Evolutionary conservation across 805 yeast genomes (phyloP).

Genomic region (Candida caryicola): DNA sequence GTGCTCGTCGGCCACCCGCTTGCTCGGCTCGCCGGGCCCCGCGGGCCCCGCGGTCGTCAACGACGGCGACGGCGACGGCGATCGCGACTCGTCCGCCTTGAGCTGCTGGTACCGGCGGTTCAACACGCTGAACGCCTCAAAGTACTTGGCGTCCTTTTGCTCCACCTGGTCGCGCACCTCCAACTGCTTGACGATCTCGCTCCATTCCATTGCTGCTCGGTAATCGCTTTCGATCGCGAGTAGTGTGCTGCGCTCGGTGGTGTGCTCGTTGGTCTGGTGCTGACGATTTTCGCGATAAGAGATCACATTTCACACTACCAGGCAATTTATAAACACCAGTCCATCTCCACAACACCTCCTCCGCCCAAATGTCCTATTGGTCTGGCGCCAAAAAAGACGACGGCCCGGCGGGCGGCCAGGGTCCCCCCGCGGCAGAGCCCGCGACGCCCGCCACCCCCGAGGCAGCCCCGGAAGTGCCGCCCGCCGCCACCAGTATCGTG

Average conservation of each 20-base stretch:
- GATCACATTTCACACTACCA: not conserved
- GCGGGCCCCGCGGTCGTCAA: slow-evolving; percentile 1
- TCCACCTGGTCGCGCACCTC: slow-evolving; percentile 31
- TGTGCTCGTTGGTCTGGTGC: too few relatives aligned
- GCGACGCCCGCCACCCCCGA: too few relatives aligned
- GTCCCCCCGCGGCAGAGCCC: too few relatives aligned
- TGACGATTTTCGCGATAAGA: slow-evolving; percentile 13
- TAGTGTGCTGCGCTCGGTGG: too few relatives aligned
- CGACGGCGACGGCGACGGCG: slow-evolving; percentile 4
- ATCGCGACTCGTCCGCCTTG: slow-evolving; percentile 1
- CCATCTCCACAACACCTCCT: not conserved
- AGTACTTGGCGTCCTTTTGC: slow-evolving; percentile 29
- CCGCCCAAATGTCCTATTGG: not conserved
- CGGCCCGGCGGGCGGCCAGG: not conserved
- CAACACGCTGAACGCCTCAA: slow-evolving; percentile 32
- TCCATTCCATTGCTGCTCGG: slow-evolving; percentile 16
- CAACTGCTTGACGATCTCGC: slow-evolving; percentile 7
- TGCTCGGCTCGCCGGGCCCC: not conserved
- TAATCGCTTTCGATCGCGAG: too few relatives aligned
- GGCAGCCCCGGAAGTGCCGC: too few relatives aligned
- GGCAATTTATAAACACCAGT: not conserved
- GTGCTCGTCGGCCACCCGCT: not conserved
- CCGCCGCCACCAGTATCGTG: too few relatives aligned
- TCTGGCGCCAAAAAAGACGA: not conserved
- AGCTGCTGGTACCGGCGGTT: slow-evolving; percentile 13